A percentile compares a stretch with the other conserved stretches of the same genome.
Conservation (phyloP, 345 rosid genomes). For the Citrus unshiu region DNA sequence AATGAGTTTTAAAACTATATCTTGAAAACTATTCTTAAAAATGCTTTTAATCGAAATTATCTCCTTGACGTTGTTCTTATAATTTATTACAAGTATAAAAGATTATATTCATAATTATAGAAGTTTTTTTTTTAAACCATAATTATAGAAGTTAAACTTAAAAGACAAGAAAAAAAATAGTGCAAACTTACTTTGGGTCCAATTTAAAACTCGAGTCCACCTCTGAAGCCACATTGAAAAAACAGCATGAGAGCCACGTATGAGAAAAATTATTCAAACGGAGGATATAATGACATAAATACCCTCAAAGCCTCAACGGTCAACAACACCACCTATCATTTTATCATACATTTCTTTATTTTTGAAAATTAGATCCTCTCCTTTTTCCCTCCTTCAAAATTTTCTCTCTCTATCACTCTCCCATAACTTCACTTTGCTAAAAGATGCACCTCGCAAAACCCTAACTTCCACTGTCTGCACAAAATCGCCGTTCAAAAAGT, state of each 20-base stretch:
- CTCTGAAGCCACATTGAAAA: no score
- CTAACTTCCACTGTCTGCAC: not conserved
- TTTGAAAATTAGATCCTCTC: slow-evolving; percentile 24
- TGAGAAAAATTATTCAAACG: not conserved
- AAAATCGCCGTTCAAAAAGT: not conserved
- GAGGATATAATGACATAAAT: not conserved
- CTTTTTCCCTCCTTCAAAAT: slow-evolving; percentile 40
- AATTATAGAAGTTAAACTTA: no score
- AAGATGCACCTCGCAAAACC: slow-evolving; percentile 19
- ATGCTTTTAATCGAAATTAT: no score
- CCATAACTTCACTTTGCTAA: not conserved
- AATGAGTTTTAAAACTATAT: no score
- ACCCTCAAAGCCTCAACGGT: slow-evolving; percentile 1
- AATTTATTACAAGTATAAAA: no score
- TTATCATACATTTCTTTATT: slow-evolving; percentile 13
- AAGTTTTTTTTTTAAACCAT: no score
- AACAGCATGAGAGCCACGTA: not conserved
- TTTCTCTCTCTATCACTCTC: slow-evolving; percentile 8
- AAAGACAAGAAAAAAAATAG: no score
- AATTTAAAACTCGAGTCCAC: no score
- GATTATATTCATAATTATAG: no score
- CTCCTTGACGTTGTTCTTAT: no score
- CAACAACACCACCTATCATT: slow-evolving; percentile 3
- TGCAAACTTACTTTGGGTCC: no score
- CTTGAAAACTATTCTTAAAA: no score